Percentiles rank a stretch among this genome's conserved stretches.
These are phyloP conservation scores for Nicotiana benthamiana DNA, from an alignment of 257 asterid species.

Conservation along the genomic window DNA sequence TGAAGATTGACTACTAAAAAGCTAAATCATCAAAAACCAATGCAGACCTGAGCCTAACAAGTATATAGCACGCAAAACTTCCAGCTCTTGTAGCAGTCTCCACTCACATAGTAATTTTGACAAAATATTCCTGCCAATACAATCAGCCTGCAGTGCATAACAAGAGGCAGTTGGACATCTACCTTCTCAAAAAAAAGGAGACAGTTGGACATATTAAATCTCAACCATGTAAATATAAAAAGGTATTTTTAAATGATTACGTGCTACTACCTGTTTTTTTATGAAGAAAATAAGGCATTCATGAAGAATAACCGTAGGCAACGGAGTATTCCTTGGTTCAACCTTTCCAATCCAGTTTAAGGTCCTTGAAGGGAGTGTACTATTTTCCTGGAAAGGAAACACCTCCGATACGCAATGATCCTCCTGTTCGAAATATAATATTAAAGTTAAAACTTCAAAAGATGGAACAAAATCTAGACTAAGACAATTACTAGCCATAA, in stretches of 20 bases:
- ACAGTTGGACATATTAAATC: conserved; percentile 1
- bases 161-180: conserved; percentile 5
- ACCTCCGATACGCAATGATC: conserved; percentile 59
- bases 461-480: conserved; percentile 10
- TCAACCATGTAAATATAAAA: conserved; percentile 4
- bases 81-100: conserved; percentile 89
- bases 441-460: background rate
- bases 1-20: background rate
- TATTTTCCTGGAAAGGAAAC: conserved; percentile 85
- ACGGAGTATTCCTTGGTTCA: conserved; percentile 61
- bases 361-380: conserved; percentile 74
- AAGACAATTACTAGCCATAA: conserved; percentile 8
- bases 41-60: conserved; percentile 87
- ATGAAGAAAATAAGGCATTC: conserved; percentile 74
- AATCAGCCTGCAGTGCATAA: conserved; percentile 62
- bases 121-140: conserved; percentile 76
- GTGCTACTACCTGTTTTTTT: conserved; percentile 63
- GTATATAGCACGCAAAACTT: conserved; percentile 82
- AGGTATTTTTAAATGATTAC: background rate
- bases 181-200: background rate
- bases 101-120: conserved; percentile 75
- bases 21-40: background rate
- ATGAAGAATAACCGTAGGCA: conserved; percentile 73
- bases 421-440: conserved; percentile 46
- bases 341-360: conserved; percentile 62